A percentile compares a stretch with the other conserved stretches of the same genome.
These are phyloP conservation scores for Penicillium canescens DNA, from an alignment of 495 filamentous ascomycete species.

Conservation along the genomic window DNA sequence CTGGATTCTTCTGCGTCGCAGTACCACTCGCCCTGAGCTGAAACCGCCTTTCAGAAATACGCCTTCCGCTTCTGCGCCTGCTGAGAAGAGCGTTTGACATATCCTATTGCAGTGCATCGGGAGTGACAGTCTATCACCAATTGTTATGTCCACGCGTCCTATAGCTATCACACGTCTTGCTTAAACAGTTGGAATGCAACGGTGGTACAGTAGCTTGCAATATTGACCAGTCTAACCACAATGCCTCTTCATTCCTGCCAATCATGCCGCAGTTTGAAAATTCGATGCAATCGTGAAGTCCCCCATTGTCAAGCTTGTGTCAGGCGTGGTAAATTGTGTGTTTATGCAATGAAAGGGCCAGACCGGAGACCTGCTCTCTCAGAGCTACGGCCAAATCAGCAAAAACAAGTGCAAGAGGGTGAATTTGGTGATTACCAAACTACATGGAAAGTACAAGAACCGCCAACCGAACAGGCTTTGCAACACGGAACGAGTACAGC, in stretches of 20 bases:
- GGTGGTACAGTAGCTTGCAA: background rate
- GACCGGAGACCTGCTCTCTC: background rate
- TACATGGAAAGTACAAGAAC: background rate
- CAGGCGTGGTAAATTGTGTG: background rate
- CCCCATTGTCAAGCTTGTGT: background rate
- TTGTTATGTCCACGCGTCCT: background rate
- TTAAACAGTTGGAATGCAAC: background rate
- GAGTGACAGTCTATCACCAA: background rate
- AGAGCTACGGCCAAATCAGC: background rate
- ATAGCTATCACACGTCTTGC: background rate
- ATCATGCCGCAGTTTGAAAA: background rate
- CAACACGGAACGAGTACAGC: background rate
- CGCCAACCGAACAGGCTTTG: background rate
- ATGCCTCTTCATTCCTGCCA: background rate
- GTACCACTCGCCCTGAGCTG: background rate
- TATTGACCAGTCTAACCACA: background rate
- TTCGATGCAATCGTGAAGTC: background rate
- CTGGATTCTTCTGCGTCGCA: background rate
- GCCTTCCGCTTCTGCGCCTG: background rate
- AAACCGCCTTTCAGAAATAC: background rate
- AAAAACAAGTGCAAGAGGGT: background rate
- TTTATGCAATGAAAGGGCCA: background rate
- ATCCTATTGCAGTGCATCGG: background rate
- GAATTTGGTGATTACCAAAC: background rate
- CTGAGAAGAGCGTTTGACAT: background rate